Evolutionary conservation across 345 rosid species (phyloP), one percentile per base, ranked within the genome.

Genomic region (Toxicodendron radicans): DNA sequence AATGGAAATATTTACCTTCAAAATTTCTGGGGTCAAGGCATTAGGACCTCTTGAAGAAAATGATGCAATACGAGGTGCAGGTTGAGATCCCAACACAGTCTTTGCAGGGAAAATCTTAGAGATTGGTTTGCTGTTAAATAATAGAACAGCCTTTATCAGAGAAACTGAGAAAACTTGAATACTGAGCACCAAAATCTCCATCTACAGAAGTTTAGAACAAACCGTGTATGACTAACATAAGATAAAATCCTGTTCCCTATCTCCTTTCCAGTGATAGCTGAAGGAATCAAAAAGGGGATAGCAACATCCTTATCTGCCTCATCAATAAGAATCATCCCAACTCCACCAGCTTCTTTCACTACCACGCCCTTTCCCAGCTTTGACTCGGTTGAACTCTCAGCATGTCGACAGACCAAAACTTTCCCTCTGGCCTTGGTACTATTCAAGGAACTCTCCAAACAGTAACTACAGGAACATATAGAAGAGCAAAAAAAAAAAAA

Each of bases 21-120:
- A 70, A 76, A 87, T 85, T 56, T 83, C 87, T 52, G 88, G 91
- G 51, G 82, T 87, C 35, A 87, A 58, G 68, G 80, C 63, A 78
- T 86, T 88, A 17, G 91, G 91, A 64, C 91, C 89, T 76, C 76
- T 85, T 0, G 86, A 84, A 75, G 89, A 85, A 78, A 88, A 84
- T 48, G 85, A 74, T 54, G 88, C 84, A 53, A 85, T 71, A 8
- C 86, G 85, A 6, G 88, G 87, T 65, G 89, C 87, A 8, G 86
- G 80, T 24, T 76, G 81, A 69, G 75, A 72, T 33, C 87, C 89
- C 63, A 86, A 75, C 46, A 84, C 85, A 2, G 89, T 84, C 70
- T 70, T 85, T 57, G 87, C 86, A 38, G 81, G 54, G 58, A 79
- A 73, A 71, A 87, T 83, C 76, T 58, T 78, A 18, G 85, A 74